A percentile compares a stretch with the other conserved stretches of the same genome.
Conservation (phyloP, 306 rosid species). For the Pterocarpus macrocarpus region DNA sequence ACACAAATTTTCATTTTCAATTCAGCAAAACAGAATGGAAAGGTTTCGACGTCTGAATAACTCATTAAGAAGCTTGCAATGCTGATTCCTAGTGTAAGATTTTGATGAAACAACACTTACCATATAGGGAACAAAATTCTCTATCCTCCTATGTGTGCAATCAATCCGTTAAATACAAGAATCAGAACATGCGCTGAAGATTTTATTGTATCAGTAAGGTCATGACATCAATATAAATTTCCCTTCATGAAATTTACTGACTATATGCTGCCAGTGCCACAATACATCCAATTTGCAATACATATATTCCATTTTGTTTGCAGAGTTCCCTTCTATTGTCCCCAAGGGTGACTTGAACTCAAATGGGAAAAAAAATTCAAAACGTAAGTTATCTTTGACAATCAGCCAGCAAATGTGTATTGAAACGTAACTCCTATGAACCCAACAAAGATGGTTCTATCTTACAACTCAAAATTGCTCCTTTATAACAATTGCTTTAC, state of each 20-base stretch:
- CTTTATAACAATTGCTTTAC: conserved; percentile 54
- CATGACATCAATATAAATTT: conserved; percentile 36
- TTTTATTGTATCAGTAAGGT: conserved; percentile 30
- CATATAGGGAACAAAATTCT: not conserved
- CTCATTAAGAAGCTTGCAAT: not conserved
- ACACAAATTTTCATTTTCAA: conserved; percentile 14
- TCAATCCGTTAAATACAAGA: conserved; percentile 29
- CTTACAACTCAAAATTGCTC: conserved; percentile 43
- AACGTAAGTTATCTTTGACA: conserved; percentile 35
- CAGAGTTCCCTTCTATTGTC: conserved; percentile 29
- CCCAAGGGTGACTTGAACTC: conserved; percentile 38
- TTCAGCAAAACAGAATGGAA: not conserved
- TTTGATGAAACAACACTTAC: conserved; percentile 7
- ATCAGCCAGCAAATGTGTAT: conserved; percentile 51
- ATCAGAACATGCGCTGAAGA: not conserved
- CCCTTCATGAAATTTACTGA: conserved; percentile 32
- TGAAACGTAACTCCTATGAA: conserved; percentile 48
- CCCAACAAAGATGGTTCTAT: conserved; percentile 46
- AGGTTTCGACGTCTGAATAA: not conserved
- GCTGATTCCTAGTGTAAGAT: not conserved
- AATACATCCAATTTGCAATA: conserved; percentile 33
- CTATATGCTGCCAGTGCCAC: conserved; percentile 23
- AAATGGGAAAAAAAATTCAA: conserved; percentile 41
- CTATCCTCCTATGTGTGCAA: not conserved
- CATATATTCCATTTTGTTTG: conserved; percentile 33